phyloP scores from a whole-genome alignment of 106 monocot species.

The Phalaenopsis aphrodite region DNA sequence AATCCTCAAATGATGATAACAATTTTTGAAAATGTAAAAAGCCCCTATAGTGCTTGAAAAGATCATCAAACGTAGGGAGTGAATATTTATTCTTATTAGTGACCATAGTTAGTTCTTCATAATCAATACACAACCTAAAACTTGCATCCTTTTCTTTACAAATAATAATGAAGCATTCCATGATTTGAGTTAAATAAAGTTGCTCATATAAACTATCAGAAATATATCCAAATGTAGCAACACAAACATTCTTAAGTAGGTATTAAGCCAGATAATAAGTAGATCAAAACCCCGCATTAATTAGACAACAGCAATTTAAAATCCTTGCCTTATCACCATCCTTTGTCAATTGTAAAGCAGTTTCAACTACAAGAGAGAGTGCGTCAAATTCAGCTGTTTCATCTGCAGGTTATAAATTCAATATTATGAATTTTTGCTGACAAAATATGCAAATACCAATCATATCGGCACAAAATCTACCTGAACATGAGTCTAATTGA shows the following conservation, averaged over 20 bases:
- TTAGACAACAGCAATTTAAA: not conserved
- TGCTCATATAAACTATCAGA: too few relatives aligned
- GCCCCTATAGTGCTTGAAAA: too few relatives aligned
- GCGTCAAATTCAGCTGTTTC: conserved; percentile 14
- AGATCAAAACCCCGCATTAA: not conserved
- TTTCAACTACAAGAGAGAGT: conserved; percentile 52
- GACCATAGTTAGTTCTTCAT: too few relatives aligned
- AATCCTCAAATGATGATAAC: too few relatives aligned
- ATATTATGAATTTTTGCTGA: not conserved
- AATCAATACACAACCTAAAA: too few relatives aligned
- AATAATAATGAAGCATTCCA: too few relatives aligned
- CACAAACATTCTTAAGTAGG: not conserved
- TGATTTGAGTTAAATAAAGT: too few relatives aligned
- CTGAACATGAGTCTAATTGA: conserved; percentile 16
- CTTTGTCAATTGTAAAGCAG: conserved; percentile 66
- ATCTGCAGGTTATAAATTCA: conserved; percentile 32
- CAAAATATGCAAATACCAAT: not conserved
- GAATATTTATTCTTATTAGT: too few relatives aligned
- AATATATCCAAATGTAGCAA: not conserved
- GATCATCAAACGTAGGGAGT: too few relatives aligned
- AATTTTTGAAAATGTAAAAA: too few relatives aligned
- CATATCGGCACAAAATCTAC: conserved; percentile 14
- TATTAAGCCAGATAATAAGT: not conserved
- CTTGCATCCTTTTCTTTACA: too few relatives aligned
- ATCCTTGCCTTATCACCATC: conserved; percentile 83